Evolutionary conservation across 768 basidiomycete genomes (phyloP), one percentile per base, ranked within the genome.

Genomic region (Gelatoporia subvermispora): DNA sequence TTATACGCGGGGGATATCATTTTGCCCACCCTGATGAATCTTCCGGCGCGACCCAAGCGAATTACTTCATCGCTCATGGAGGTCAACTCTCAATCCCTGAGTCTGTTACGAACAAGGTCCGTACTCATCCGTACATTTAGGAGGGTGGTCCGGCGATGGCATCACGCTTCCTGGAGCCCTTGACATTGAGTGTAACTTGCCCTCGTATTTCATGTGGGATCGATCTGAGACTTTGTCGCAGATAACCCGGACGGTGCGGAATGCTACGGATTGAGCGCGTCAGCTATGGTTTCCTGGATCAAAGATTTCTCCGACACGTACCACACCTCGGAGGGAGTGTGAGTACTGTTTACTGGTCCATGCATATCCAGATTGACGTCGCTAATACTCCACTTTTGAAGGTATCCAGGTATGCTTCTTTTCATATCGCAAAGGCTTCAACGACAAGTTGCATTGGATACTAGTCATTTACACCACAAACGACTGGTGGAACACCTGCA

Each of bases 401-500:
- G 77, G 21, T 75, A 66, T 51, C 75, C 73, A 35, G 64, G 77
- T 72, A 44, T 34, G 55, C 62, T 36, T 31, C 28, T 31, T n/a
- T n/a, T n/a, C n/a, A n/a, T n/a, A n/a, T n/a, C n/a, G n/a, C n/a
- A n/a, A n/a, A n/a, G n/a, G n/a, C n/a, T n/a, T n/a, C n/a, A n/a
- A n/a, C n/a, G n/a, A n/a, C n/a, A n/a, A n/a, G n/a, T n/a, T n/a
- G n/a, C n/a, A n/a, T n/a, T n/a, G n/a, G n/a, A n/a, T n/a, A n/a
- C 37, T 47, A 76, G 78, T 78, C 35, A 81, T 84, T 48, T 84
- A 84, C 54, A 78, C 78, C 23, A 81, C 77, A 3, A 82, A 79
- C 10, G 68, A 75, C 60, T 85, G 84, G 84, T 86, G 84, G 84
- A 76, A 55, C 9, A 72, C 70, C 8, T 86, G 84, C 61, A 85